Base-by-base conservation (phyloP, 169 alveolate species). In the Babesia ovata region DNA sequence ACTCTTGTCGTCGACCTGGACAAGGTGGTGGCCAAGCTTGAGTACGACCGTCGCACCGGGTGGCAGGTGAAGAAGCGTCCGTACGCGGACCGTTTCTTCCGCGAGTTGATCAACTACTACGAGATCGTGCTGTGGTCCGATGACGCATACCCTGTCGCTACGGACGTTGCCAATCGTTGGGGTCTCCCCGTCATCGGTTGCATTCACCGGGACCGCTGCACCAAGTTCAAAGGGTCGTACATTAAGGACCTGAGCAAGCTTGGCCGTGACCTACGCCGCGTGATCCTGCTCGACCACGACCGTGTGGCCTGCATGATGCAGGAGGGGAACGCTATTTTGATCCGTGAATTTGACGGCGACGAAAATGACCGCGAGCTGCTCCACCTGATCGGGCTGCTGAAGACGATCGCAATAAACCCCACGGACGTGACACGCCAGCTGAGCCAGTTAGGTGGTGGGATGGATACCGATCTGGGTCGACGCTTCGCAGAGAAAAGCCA, bases 71-170 rank as follows among this genome's bases (percentile, higher is more conserved):
- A 93, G 63, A 95, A 95, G 76, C 90, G 99, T 26, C 99, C 99
- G 22, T 96, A 94, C 52, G 96, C 96, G 33, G 97, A 94, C 70
- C 52, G 81, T 48, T 94, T 96, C 85, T 92, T 96, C 73, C 79
- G 86, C 56, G 95, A 92, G 39, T 78, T 96, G 54, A 67, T 91
- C 16, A 85, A 95, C 77, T 95, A 93, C 86, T 96, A 88, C 75
- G 99, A 96, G 74, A 91, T 96, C 11, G 98, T 96, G 22, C 84
- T 96, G 4, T 96, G 98, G 98, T 93, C 97, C 28, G 98, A 95
- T 53, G 98, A 94, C 53, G 52, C 87, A 45, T 92, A 88, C 54
- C 97, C 97, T 2, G 89, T 92, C 2, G 97, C 97, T 2, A 93
- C 91, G 28, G 97, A 93, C 65, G 93, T 92, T 29, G 83, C 93